phyloP scores from a whole-genome alignment of 208 protist genomes.

The Wallacemonas sp. region DNA sequence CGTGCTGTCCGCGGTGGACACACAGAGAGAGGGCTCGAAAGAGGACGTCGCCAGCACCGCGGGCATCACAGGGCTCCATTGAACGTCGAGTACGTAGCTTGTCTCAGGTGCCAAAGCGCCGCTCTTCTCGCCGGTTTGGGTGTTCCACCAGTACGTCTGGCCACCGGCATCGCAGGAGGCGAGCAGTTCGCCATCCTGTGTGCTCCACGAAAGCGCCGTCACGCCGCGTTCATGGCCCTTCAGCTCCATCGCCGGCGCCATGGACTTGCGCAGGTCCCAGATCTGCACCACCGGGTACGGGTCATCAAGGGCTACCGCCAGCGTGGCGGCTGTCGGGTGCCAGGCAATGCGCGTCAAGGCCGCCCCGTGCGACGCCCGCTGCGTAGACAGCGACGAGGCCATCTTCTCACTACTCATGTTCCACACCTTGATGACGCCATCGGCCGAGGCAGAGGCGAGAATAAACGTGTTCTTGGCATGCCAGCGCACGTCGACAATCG shows the following conservation, averaged over 20 bases:
- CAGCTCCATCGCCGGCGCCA: slow-evolving; percentile 83
- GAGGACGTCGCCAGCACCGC: slow-evolving; percentile 89
- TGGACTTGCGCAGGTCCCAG: slow-evolving; percentile 96
- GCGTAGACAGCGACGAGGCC: slow-evolving; percentile 87
- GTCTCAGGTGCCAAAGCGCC: slow-evolving; percentile 58
- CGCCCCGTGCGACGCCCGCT: slow-evolving; percentile 47
- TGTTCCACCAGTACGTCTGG: slow-evolving; percentile 94
- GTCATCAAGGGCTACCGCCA: slow-evolving; percentile 94
- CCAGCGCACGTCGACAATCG: slow-evolving; percentile 74
- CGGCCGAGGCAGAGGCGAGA: slow-evolving; percentile 89
- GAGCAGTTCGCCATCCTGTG: slow-evolving; percentile 88
- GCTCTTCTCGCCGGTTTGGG: slow-evolving; percentile 67
- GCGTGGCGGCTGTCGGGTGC: slow-evolving; percentile 92
- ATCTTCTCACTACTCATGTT: slow-evolving; percentile 91
- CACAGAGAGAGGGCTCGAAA: slow-evolving; percentile 75
- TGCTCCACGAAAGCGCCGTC: slow-evolving; percentile 93
- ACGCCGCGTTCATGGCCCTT: slow-evolving; percentile 87
- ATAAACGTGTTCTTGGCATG: slow-evolving; percentile 91
- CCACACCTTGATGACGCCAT: slow-evolving; percentile 93
- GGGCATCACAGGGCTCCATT: slow-evolving; percentile 93
- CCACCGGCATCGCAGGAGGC: slow-evolving; percentile 94
- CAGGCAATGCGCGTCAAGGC: slow-evolving; percentile 89
- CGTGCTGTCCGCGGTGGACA: slow-evolving; percentile 50
- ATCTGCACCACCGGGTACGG: slow-evolving; percentile 92
- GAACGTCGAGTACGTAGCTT: slow-evolving; percentile 93